Conservation (phyloP, 306 rosid species). For the Vigna radiata region DNA sequence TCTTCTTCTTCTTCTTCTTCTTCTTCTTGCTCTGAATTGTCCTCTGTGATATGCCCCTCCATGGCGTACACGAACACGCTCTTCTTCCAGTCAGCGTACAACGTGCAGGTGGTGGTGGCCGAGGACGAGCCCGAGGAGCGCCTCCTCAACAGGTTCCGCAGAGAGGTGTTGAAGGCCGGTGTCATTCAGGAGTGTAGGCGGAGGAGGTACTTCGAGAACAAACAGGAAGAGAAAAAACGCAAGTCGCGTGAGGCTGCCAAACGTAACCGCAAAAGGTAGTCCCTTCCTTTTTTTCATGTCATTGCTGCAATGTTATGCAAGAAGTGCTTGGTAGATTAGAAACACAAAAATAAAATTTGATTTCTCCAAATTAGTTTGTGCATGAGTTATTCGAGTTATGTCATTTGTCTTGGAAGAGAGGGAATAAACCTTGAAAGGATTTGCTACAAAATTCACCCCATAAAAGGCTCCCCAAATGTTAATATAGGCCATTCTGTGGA, state of each 20-base stretch:
- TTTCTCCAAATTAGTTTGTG: too few relatives aligned
- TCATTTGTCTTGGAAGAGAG: too few relatives aligned
- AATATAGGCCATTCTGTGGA: not conserved
- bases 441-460: not conserved
- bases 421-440: not conserved
- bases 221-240: slow-evolving; percentile 73
- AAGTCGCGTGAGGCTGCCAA: slow-evolving; percentile 72
- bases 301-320: not conserved
- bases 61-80: slow-evolving; percentile 65
- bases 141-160: slow-evolving; percentile 69
- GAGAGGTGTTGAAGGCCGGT: slow-evolving; percentile 81
- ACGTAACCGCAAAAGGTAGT: slow-evolving; percentile 68
- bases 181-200: slow-evolving; percentile 79
- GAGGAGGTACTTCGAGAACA: slow-evolving; percentile 69
- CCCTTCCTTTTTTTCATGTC: not conserved
- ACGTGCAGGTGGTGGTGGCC: slow-evolving; percentile 71
- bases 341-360: too few relatives aligned
- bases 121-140: slow-evolving; percentile 82
- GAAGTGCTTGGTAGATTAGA: too few relatives aligned
- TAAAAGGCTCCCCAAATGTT: not conserved
- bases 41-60: slow-evolving; percentile 69
- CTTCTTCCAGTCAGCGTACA: slow-evolving; percentile 69
- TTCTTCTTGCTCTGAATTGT: slow-evolving; percentile 23
- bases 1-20: not conserved
- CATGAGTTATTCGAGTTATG: not conserved